These are phyloP conservation scores for Phytophthora megakarya DNA, from an alignment of 352 stramenopile genomes.

Conservation along the genomic window DNA sequence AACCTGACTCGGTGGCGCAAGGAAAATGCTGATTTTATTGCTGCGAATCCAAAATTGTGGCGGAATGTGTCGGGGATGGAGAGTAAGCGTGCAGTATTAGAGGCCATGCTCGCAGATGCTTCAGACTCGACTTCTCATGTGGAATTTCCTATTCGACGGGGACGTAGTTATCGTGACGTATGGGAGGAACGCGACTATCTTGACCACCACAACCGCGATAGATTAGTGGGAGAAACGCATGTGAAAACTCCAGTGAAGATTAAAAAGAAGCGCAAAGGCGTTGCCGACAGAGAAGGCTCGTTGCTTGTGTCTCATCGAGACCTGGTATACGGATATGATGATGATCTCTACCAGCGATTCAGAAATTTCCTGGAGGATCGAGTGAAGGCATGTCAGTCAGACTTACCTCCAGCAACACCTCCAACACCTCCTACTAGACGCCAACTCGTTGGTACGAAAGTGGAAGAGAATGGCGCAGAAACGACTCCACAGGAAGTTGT, in stretches of 20 bases:
- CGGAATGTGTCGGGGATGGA: constrained; percentile 18
- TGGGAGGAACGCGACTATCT: constrained; percentile 84
- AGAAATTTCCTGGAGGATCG: constrained; percentile 44
- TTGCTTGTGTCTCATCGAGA: constrained; percentile 54
- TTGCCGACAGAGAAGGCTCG: constrained; percentile 10
- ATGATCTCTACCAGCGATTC: constrained; percentile 69
- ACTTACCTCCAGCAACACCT: constrained; percentile 17
- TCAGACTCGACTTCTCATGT: constrained; percentile 37
- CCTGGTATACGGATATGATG: constrained; percentile 81
- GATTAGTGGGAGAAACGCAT: constrained; percentile 25
- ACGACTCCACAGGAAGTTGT: constrained; percentile 22
- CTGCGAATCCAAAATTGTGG: constrained; percentile 43
- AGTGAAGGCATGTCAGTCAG: constrained; percentile 24
- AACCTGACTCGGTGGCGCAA: constrained; percentile 57
- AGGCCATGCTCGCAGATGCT: constrained; percentile 51
- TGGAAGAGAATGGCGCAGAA: constrained; percentile 21
- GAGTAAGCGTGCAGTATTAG: constrained; percentile 45
- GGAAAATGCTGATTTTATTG: constrained; percentile 58
- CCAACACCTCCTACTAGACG: constrained; percentile 22
- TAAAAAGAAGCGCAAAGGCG: constrained; percentile 39
- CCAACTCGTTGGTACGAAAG: constrained; percentile 16
- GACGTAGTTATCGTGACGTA: constrained; percentile 72
- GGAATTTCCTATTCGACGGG: constrained; percentile 45
- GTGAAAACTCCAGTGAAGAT: constrained; percentile 31
- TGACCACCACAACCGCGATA: constrained; percentile 39